Percentiles rank a stretch among this genome's conserved stretches.
Conservation (phyloP, 2,329 filamentous ascomycete genomes). For the Ceratocystiopsis brevicomis region DNA sequence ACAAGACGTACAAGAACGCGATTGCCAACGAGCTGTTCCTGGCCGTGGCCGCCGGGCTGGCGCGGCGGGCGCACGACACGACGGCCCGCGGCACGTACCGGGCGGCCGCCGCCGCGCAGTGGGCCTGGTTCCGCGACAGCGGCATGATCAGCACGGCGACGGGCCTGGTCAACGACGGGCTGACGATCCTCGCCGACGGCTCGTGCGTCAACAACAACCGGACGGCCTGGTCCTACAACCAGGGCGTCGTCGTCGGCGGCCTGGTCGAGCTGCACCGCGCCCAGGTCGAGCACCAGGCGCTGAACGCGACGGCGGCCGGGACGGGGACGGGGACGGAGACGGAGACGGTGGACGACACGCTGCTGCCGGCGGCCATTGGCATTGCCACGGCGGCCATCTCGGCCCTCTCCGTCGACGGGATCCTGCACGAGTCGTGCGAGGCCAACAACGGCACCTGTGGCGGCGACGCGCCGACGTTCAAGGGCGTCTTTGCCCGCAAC, state of each 20-base stretch:
- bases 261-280: conserved; percentile 27
- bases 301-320: conserved; percentile 14
- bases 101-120: conserved; percentile 26
- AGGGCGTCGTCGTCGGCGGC: conserved; percentile 33
- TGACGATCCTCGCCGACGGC: conserved; percentile 20
- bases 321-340: conserved; percentile 6
- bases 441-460: conserved; percentile 21
- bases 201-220: conserved; percentile 29
- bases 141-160: conserved; percentile 29
- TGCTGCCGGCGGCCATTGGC: conserved; percentile 22
- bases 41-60: conserved; percentile 31
- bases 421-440: conserved; percentile 37
- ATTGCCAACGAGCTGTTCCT: conserved; percentile 39
- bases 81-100: conserved; percentile 21
- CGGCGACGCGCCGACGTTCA: conserved; percentile 24
- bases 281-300: conserved; percentile 4
- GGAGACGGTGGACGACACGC: conserved; percentile 16
- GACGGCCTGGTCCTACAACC: conserved; percentile 34
- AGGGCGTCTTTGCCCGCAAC: conserved; percentile 50
- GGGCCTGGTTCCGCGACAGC: conserved; percentile 31
- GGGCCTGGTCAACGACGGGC: conserved; percentile 34
- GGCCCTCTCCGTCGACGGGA: conserved; percentile 22
- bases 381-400: conserved; percentile 34
- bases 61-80: conserved; percentile 22
- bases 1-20: conserved; percentile 29